These are phyloP conservation scores for Sophora flavescens DNA, from an alignment of 306 rosid genomes.

Conservation along the genomic window DNA sequence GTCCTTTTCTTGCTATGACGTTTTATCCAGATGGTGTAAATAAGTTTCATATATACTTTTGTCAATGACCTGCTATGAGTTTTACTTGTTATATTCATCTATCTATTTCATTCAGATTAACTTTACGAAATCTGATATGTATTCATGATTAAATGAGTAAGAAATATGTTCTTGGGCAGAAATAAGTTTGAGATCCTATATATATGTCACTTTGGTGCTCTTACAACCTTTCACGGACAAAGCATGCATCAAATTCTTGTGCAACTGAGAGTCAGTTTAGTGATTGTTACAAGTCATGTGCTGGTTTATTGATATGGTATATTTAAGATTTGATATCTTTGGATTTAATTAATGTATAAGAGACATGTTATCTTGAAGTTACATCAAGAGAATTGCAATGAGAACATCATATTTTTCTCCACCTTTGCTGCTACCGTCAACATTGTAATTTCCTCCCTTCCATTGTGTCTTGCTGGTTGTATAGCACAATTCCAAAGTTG, in stretches of 20 bases:
- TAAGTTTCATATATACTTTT: slow-evolving; percentile 4
- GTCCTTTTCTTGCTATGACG: neutral
- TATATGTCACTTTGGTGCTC: neutral
- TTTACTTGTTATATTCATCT: slow-evolving; percentile 19
- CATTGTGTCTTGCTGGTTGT: slow-evolving; percentile 32
- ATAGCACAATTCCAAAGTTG: slow-evolving; percentile 67
- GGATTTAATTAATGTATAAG: neutral
- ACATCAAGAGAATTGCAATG: slow-evolving; percentile 28
- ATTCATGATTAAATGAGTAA: slow-evolving; percentile 21
- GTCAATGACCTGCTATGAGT: slow-evolving; percentile 1
- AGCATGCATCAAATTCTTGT: slow-evolving; percentile 18
- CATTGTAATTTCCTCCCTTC: slow-evolving; percentile 18
- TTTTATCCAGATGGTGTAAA: neutral
- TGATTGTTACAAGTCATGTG: neutral
- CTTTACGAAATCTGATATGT: slow-evolving; percentile 20
- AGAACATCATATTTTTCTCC: slow-evolving; percentile 30
- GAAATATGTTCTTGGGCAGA: neutral
- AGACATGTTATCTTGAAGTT: slow-evolving; percentile 2
- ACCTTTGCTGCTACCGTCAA: slow-evolving; percentile 23
- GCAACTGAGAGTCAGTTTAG: slow-evolving; percentile 7
- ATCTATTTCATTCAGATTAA: slow-evolving; percentile 9
- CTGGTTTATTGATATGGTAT: slow-evolving; percentile 11
- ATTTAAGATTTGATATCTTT: slow-evolving; percentile 30
- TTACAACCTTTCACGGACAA: slow-evolving; percentile 8
- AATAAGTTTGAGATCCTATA: slow-evolving; percentile 6